phyloP scores from a whole-genome alignment of 345 rosid species.

The Syzygium grande region DNA sequence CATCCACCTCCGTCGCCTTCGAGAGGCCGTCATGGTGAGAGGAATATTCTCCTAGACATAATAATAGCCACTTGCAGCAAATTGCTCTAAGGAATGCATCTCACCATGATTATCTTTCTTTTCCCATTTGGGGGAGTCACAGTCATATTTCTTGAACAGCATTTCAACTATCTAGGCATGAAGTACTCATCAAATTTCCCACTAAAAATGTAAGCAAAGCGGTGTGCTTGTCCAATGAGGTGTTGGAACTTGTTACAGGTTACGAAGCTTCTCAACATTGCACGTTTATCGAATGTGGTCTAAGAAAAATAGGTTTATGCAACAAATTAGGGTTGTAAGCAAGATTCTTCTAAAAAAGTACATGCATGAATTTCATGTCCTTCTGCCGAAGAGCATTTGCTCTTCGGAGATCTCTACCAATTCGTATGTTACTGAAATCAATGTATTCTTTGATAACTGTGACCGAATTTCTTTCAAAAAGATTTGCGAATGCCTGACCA shows the following conservation, averaged over 20 bases:
- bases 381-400: not conserved
- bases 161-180: not conserved
- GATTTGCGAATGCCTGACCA: not conserved
- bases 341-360: not conserved
- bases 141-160: not conserved
- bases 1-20: not conserved
- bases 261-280: not conserved
- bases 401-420: not conserved
- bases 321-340: not conserved
- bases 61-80: not conserved
- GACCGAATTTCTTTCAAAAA: not conserved
- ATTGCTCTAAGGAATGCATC: not conserved
- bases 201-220: not conserved
- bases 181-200: not conserved
- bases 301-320: not conserved
- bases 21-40: not conserved
- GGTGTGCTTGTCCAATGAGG: not conserved
- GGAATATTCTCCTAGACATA: not conserved
- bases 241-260: not conserved
- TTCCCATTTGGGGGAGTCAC: not conserved
- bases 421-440: not conserved
- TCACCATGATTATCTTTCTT: not conserved
- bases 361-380: not conserved
- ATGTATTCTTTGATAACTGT: not conserved
- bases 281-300: not conserved